Conservation (phyloP, 768 basidiomycete genomes). For the Fomitopsis pulvina region DNA sequence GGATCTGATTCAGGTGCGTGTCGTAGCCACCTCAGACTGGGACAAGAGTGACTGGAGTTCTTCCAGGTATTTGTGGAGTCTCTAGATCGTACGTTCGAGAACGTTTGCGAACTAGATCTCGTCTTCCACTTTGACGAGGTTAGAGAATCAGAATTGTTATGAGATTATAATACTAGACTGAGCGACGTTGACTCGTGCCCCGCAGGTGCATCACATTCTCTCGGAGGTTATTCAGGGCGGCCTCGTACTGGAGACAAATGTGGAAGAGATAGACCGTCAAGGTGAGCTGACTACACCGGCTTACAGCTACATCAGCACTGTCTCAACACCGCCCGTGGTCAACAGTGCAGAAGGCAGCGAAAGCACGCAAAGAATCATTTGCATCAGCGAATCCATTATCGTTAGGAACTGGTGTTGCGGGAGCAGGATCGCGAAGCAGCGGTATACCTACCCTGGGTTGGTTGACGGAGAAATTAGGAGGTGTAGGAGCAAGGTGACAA, state of each 20-base stretch:
- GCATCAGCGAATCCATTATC: slow-evolving; percentile 79
- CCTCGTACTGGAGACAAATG: slow-evolving; percentile 91
- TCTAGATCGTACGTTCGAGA: slow-evolving; percentile 92
- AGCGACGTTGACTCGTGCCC: background rate
- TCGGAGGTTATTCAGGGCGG: slow-evolving; percentile 97
- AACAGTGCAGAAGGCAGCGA: slow-evolving; percentile 63
- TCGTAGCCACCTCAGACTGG: background rate
- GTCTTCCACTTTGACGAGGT: slow-evolving; percentile 99
- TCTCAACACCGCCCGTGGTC: slow-evolving; percentile 1
- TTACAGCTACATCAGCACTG: background rate
- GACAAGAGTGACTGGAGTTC: background rate
- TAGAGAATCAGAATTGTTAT: no score
- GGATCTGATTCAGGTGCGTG: slow-evolving; percentile 87
- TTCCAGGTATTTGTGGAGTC: slow-evolving; percentile 93
- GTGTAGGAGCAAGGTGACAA: slow-evolving; percentile 44
- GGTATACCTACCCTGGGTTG: slow-evolving; percentile 69
- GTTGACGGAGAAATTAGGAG: slow-evolving; percentile 69
- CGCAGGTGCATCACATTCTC: slow-evolving; percentile 88
- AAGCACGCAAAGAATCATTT: slow-evolving; percentile 72
- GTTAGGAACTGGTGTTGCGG: slow-evolving; percentile 43
- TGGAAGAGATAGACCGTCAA: slow-evolving; percentile 72
- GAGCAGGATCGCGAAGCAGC: slow-evolving; percentile 52
- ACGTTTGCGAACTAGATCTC: slow-evolving; percentile 96
- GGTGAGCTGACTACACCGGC: slow-evolving; percentile 41
- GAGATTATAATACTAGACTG: no score